These are phyloP conservation scores for Thalassiosira tumida DNA, from an alignment of 352 stramenopile species.

Conservation along the genomic window DNA sequence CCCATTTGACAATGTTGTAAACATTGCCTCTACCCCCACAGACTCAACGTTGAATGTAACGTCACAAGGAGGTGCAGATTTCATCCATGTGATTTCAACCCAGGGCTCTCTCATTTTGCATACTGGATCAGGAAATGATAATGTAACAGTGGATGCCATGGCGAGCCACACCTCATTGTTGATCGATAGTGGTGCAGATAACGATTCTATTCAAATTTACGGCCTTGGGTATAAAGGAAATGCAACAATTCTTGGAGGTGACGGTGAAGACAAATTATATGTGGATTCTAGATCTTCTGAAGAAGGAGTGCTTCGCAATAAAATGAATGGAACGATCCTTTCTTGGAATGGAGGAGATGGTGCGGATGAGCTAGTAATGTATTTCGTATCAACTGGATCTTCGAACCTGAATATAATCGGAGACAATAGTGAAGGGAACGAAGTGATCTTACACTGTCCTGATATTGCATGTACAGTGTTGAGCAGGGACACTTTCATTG, in stretches of 20 bases:
- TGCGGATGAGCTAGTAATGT: not conserved
- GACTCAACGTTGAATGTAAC: not conserved
- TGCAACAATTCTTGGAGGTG: conserved; percentile 2
- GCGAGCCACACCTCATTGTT: not conserved
- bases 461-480: conserved; percentile 64
- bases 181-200: not conserved
- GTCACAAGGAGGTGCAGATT: not conserved
- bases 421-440: conserved; percentile 49
- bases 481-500: conserved; percentile 70
- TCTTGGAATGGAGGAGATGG: conserved; percentile 44
- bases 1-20: too few relatives aligned
- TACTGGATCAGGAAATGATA: not conserved
- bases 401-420: conserved; percentile 56
- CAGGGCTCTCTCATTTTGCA: not conserved
- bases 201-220: not conserved
- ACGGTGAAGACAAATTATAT: conserved; percentile 31
- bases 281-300: conserved; percentile 27
- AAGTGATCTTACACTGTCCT: conserved; percentile 43
- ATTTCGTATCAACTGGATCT: conserved; percentile 61
- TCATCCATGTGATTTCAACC: not conserved
- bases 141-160: not conserved
- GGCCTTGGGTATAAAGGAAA: conserved; percentile 4
- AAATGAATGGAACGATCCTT: conserved; percentile 52
- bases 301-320: conserved; percentile 37
- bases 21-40: not conserved